These are phyloP conservation scores for Clausena lansium DNA, from an alignment of 345 rosid genomes.

Conservation along the genomic window DNA sequence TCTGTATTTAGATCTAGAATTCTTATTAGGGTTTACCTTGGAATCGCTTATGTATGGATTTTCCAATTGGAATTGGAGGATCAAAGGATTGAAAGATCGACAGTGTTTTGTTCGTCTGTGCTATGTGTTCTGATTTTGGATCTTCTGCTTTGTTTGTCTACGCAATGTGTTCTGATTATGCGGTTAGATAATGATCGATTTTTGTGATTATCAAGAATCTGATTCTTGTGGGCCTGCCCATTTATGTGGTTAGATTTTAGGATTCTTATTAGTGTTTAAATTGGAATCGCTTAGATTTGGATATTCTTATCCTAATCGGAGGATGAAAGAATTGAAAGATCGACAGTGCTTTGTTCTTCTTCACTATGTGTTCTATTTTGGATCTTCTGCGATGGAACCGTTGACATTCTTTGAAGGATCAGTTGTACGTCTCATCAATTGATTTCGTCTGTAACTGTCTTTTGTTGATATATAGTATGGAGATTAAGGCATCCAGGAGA, in stretches of 20 bases:
- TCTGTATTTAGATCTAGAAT: neutral
- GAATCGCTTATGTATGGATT: neutral
- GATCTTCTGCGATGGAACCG: neutral
- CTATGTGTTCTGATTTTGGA: neutral
- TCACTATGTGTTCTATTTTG: neutral
- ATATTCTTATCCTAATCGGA: neutral
- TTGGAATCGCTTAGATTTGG: neutral
- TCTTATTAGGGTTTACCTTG: neutral
- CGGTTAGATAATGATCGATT: too few species aligned
- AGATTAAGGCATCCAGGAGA: neutral
- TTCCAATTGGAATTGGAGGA: neutral
- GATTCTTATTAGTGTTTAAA: neutral
- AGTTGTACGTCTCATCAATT: neutral
- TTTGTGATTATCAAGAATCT: neutral
- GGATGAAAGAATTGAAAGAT: neutral
- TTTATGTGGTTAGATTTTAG: neutral
- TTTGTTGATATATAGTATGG: constrained; percentile 5
- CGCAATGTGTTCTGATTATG: too few species aligned
- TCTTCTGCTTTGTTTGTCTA: neutral
- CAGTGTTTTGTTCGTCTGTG: neutral
- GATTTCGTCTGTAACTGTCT: neutral
- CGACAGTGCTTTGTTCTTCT: neutral
- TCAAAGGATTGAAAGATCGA: neutral
- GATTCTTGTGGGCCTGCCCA: neutral
- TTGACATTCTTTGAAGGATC: constrained; percentile 3